These are phyloP conservation scores for Malus sylvestris DNA, from an alignment of 306 rosid species.

Conservation along the genomic window DNA sequence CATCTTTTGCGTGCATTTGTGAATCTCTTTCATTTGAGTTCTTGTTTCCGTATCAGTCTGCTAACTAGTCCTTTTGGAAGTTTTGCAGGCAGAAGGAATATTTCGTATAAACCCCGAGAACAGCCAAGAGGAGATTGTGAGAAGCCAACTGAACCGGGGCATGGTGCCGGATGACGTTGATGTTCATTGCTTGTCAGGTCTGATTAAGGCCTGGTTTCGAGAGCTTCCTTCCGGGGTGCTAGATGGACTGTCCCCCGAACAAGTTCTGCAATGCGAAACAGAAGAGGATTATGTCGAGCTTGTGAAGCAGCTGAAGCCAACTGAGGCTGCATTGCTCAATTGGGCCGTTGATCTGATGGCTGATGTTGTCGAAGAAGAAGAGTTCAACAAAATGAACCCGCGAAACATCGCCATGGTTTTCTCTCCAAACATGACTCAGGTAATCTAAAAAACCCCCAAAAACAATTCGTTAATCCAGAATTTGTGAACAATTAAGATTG, in stretches of 20 bases:
- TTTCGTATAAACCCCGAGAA: conserved; percentile 90
- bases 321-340: conserved; percentile 71
- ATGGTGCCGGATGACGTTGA: conserved; percentile 80
- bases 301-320: conserved; percentile 73
- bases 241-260: conserved; percentile 92
- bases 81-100: conserved; percentile 76
- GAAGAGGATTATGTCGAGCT: conserved; percentile 84
- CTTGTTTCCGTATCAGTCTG: not conserved
- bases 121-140: conserved; percentile 76
- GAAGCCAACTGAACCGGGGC: conserved; percentile 76
- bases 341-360: conserved; percentile 99
- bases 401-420: conserved; percentile 98
- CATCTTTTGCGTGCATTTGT: not conserved
- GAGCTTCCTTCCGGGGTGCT: conserved; percentile 94
- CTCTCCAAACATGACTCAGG: conserved; percentile 99
- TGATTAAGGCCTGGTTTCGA: conserved; percentile 93
- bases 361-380: conserved; percentile 89
- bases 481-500: not conserved
- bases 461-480: too few relatives aligned
- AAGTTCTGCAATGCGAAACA: conserved; percentile 82
- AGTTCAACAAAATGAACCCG: conserved; percentile 82
- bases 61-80: not conserved
- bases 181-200: conserved; percentile 86
- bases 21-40: not conserved
- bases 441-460: not conserved